Evolutionary conservation across 768 basidiomycete species (phyloP), one percentile per base, ranked within the genome.

Genomic region (Mycena venus): DNA sequence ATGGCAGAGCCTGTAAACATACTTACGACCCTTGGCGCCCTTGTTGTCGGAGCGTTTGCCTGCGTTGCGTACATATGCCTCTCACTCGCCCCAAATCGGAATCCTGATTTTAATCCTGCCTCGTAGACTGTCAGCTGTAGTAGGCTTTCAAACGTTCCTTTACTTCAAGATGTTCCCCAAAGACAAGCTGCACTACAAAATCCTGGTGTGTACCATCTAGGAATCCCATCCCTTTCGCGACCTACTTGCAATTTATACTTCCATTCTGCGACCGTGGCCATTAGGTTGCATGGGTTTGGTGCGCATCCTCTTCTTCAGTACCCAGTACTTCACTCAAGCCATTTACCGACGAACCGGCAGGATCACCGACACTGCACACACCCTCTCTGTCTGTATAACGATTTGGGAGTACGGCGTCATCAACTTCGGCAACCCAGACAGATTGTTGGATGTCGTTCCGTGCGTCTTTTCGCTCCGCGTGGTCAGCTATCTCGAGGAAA

Each of bases 311-410:
- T n/a, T n/a, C n/a, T n/a, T n/a, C n/a, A n/a, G n/a, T n/a, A n/a
- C n/a, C n/a, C n/a, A n/a, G n/a, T n/a, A n/a, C n/a, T n/a, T 40
- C 14, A 3, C 1, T 21, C 27, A 34, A 42, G 21, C 51, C 19
- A 29, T 7, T 25, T 34, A 29, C 23, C 27, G 11, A 15, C 12
- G 36, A 17, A 21, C 6, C 42, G 21, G 9, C 59, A 87, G 86
- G 85, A 6, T 83, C 19, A 80, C 85, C n/a, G 87, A 88, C 68
- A 79, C 79, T 8, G 73, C 76, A 2, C 87, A 88, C 72, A 86
- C 85, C 0, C 76, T 70, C 15, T 81, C 85, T 65, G 84, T 87
- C 29, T 85, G 85, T 82, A 76, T 78, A 3, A 79, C 84, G 8
- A 68, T 86, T 12, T 88, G 87, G 85, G 77, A 84, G 38, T 86